Evolutionary conservation across 805 yeast genomes (phyloP).

Genomic region (Wickerhamiella nectarea): DNA sequence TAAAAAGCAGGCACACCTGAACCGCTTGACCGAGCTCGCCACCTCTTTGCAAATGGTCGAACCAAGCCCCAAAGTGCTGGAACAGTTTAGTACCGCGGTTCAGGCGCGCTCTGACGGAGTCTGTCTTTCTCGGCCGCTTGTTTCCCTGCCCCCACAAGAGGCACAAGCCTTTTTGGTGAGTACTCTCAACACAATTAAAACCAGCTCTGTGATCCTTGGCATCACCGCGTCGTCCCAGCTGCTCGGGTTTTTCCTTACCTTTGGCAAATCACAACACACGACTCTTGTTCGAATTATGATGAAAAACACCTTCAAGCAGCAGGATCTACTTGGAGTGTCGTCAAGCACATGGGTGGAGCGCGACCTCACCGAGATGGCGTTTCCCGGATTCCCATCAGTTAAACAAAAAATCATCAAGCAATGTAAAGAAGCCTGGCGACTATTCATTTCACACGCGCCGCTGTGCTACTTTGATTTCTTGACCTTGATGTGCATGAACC

Average conservation of each 20-base stretch:
- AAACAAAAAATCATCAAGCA: slow-evolving; percentile 17
- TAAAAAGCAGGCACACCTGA: slow-evolving; percentile 12
- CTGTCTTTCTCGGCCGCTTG: slow-evolving; percentile 20
- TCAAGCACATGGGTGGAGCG: slow-evolving; percentile 22
- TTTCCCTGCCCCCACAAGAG: slow-evolving; percentile 11
- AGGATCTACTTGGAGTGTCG: slow-evolving; percentile 13
- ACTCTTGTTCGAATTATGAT: slow-evolving; percentile 22
- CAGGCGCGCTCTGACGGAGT: slow-evolving; percentile 21
- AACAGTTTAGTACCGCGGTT: slow-evolving; percentile 15
- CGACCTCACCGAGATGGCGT: slow-evolving; percentile 34
- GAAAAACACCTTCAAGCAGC: slow-evolving; percentile 12
- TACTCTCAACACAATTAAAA: slow-evolving; percentile 14
- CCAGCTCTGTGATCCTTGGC: slow-evolving; percentile 11
- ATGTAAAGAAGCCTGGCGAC: slow-evolving; percentile 20
- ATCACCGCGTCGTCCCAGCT: slow-evolving; percentile 22
- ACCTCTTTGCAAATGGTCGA: background rate
- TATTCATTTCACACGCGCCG: slow-evolving; percentile 23
- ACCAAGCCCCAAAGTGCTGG: background rate
- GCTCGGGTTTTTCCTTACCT: slow-evolving; percentile 22
- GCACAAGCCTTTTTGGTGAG: slow-evolving; percentile 16
- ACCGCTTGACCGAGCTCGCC: slow-evolving; percentile 8
- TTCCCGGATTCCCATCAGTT: slow-evolving; percentile 28
- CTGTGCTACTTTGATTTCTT: slow-evolving; percentile 37
- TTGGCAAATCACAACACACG: slow-evolving; percentile 20
- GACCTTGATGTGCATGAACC: slow-evolving; percentile 45